phyloP scores from a whole-genome alignment of 331 rosid species.

The Malus hybrid region DNA sequence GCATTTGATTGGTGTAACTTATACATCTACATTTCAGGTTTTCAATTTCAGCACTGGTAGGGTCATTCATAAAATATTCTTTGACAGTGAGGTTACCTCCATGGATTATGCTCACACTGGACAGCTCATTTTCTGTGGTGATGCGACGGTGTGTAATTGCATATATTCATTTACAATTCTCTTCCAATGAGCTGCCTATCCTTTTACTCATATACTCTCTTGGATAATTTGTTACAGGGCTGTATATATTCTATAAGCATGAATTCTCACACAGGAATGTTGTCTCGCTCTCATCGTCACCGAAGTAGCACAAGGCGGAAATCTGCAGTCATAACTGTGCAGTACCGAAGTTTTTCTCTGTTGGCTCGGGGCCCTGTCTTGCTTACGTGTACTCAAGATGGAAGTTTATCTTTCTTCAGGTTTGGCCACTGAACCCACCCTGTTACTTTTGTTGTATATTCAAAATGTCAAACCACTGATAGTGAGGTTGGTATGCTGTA shows the following conservation, averaged over 20 bases:
- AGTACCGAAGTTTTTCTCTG: conserved; percentile 90
- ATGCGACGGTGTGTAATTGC: conserved; percentile 51
- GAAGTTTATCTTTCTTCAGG: conserved; percentile 94
- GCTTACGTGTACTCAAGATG: conserved; percentile 88
- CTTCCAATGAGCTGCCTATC: conserved; percentile 7
- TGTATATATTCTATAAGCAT: conserved; percentile 77
- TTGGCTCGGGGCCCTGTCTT: conserved; percentile 90
- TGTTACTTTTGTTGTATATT: neutral
- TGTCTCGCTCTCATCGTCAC: conserved; percentile 85
- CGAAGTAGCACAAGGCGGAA: conserved; percentile 61
- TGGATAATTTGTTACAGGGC: conserved; percentile 55
- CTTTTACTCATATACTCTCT: conserved; percentile 14
- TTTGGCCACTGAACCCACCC: conserved; percentile 16
- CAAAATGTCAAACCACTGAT: conserved; percentile 4
- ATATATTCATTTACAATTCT: conserved; percentile 7
- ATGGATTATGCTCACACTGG: conserved; percentile 98
- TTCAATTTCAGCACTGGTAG: conserved; percentile 98
- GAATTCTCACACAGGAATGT: conserved; percentile 79
- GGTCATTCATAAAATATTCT: conserved; percentile 56
- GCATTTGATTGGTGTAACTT: conserved; percentile 4
- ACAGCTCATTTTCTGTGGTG: conserved; percentile 88
- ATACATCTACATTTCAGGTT: conserved; percentile 47
- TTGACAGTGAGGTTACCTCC: conserved; percentile 79
- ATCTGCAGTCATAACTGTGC: conserved; percentile 79
- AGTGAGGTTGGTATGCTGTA: conserved; percentile 22